Percentiles rank a stretch among this genome's conserved stretches.
phyloP scores from a whole-genome alignment of 208 protist genomes.

The Leishmania lainsoni region DNA sequence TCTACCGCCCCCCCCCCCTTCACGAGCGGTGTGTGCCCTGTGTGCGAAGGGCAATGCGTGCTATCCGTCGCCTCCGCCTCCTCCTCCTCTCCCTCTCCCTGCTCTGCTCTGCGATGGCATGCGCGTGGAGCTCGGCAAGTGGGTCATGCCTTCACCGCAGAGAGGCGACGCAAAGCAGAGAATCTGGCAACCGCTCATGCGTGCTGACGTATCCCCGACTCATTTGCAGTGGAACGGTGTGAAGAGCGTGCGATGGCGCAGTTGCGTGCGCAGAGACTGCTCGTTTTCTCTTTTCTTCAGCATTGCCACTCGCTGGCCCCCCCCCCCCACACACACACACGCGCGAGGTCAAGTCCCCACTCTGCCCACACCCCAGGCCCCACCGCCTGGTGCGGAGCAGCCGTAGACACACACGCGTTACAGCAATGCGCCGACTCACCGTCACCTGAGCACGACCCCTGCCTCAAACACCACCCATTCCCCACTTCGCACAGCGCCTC shows the following conservation, averaged over 20 bases:
- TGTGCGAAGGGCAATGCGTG: neutral
- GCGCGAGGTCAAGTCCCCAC: too few relatives aligned
- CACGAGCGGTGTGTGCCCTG: neutral
- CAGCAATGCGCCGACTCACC: too few relatives aligned
- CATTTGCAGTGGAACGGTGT: neutral
- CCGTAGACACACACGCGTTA: neutral
- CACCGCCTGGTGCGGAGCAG: neutral
- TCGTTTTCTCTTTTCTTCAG: neutral
- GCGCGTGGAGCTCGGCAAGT: too few relatives aligned
- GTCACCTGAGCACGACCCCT: neutral
- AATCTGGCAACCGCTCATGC: too few relatives aligned
- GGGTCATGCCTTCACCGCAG: too few relatives aligned
- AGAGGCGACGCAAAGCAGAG: too few relatives aligned
- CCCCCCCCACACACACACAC: too few relatives aligned
- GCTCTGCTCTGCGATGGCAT: too few relatives aligned
- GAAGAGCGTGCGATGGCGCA: neutral
- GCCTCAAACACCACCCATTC: neutral
- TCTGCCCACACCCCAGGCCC: too few relatives aligned
- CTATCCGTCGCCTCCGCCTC: neutral
- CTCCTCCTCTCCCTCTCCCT: neutral
- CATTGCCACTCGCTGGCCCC: too few relatives aligned
- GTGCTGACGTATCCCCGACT: too few relatives aligned
- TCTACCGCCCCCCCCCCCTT: neutral
- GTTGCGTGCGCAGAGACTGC: neutral
- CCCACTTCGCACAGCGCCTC: neutral